Percentiles rank a stretch among this genome's conserved stretches.
These are phyloP conservation scores for Drosera capensis DNA, from an alignment of 148 eudicot species.

Conservation along the genomic window DNA sequence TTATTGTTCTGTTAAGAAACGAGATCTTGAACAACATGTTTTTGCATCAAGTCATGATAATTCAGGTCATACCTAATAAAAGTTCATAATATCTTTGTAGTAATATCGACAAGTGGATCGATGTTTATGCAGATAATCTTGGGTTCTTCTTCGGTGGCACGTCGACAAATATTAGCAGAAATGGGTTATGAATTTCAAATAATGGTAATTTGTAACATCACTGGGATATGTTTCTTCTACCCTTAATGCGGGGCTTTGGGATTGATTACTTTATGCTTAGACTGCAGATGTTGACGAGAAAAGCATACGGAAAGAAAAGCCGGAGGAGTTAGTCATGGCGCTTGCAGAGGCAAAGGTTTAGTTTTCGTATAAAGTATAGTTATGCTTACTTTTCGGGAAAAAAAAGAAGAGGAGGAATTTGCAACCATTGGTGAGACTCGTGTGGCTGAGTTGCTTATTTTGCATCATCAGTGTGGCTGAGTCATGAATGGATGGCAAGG, in stretches of 20 bases:
- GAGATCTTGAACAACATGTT: too few relatives aligned
- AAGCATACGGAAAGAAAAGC: slow-evolving; percentile 69
- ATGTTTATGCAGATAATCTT: slow-evolving; percentile 63
- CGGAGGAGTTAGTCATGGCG: slow-evolving; percentile 80
- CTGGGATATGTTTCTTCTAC: neutral
- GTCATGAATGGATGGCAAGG: too few relatives aligned
- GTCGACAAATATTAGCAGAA: slow-evolving; percentile 53
- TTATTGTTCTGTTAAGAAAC: too few relatives aligned
- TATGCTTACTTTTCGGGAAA: neutral
- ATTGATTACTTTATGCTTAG: slow-evolving; percentile 17
- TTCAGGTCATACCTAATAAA: too few relatives aligned
- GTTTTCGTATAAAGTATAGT: neutral
- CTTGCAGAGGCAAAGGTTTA: slow-evolving; percentile 92
- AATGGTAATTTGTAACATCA: slow-evolving; percentile 30
- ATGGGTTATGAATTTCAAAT: slow-evolving; percentile 77
- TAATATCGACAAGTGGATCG: too few relatives aligned
- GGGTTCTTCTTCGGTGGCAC: slow-evolving; percentile 82
- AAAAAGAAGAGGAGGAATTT: too few relatives aligned
- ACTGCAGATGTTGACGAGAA: slow-evolving; percentile 82
- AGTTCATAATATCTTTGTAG: too few relatives aligned
- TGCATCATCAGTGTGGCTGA: too few relatives aligned
- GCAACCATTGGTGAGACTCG: too few relatives aligned
- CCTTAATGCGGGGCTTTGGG: neutral
- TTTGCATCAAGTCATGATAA: too few relatives aligned
- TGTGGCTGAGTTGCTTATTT: too few relatives aligned